Conservation (phyloP, 2,329 filamentous ascomycete genomes). For the Apiospora phragmitis region DNA sequence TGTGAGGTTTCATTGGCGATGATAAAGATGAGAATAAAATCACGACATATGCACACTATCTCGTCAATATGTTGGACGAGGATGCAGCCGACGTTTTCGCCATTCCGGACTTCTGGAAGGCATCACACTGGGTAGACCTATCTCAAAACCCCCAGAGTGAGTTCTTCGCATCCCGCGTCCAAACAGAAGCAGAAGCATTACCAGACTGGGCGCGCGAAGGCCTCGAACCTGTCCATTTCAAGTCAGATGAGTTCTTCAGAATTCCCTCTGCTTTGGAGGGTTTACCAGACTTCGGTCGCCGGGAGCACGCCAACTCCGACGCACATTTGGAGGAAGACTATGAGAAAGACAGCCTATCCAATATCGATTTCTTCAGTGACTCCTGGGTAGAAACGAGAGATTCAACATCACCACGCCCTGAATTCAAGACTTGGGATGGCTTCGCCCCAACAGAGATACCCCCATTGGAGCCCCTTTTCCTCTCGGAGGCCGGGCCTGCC, state of each 20-base stretch:
- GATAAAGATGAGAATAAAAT: constrained; percentile 18
- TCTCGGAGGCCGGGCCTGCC: constrained; percentile 67
- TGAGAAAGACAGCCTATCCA: neutral
- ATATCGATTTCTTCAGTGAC: constrained; percentile 34
- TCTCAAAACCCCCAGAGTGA: constrained; percentile 25
- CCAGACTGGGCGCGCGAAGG: constrained; percentile 12
- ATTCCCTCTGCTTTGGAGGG: constrained; percentile 34
- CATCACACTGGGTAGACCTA: constrained; percentile 50
- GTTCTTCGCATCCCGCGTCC: constrained; percentile 47
- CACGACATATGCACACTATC: neutral
- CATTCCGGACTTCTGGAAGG: constrained; percentile 61
- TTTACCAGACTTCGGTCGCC: neutral
- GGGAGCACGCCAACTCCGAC: neutral
- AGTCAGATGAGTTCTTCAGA: constrained; percentile 43
- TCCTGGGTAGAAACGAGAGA: constrained; percentile 49
- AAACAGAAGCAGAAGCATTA: constrained; percentile 25
- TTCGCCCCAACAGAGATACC: constrained; percentile 52
- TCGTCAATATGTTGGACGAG: constrained; percentile 38
- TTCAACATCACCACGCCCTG: constrained; percentile 30
- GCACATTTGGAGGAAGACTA: neutral
- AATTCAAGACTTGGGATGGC: constrained; percentile 68
- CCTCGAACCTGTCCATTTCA: constrained; percentile 15
- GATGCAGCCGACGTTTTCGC: constrained; percentile 59
- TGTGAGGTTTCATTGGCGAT: neutral
- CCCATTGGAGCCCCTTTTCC: constrained; percentile 49